phyloP scores from a whole-genome alignment of 306 rosid genomes.

The Trifolium fragiferum region DNA sequence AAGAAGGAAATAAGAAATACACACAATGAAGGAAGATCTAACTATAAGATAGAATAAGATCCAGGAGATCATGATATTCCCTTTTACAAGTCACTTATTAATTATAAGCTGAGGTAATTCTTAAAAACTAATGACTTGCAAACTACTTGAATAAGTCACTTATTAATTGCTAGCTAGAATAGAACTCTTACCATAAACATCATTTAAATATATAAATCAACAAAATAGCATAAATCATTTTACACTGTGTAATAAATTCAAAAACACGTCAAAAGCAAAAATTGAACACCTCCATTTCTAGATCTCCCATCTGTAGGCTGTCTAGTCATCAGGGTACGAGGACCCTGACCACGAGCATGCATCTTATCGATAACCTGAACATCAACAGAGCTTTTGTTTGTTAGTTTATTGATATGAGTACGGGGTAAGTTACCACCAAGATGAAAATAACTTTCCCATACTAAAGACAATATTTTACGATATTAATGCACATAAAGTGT shows the following conservation, averaged over 20 bases:
- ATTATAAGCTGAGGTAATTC: too few relatives aligned
- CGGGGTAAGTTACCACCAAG: not conserved
- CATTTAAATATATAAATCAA: not conserved
- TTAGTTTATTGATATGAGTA: slow-evolving; percentile 31
- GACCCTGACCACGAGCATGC: slow-evolving; percentile 95
- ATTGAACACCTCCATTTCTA: slow-evolving; percentile 79
- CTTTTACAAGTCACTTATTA: too few relatives aligned
- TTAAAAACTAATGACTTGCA: too few relatives aligned
- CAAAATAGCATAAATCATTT: slow-evolving; percentile 16
- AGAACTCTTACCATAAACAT: not conserved
- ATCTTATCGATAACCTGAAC: slow-evolving; percentile 87
- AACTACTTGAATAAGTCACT: too few relatives aligned
- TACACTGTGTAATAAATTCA: slow-evolving; percentile 10
- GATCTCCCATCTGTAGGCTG: slow-evolving; percentile 97
- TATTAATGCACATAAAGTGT: slow-evolving; percentile 16
- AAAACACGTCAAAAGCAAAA: slow-evolving; percentile 23
- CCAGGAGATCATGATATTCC: too few relatives aligned
- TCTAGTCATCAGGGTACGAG: slow-evolving; percentile 73
- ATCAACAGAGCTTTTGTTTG: slow-evolving; percentile 34
- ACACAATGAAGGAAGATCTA: too few relatives aligned
- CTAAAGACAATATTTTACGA: not conserved
- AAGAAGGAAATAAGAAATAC: too few relatives aligned
- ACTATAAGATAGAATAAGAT: too few relatives aligned
- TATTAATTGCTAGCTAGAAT: too few relatives aligned
- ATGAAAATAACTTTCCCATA: slow-evolving; percentile 19